Evolutionary conservation across 2,329 filamentous ascomycete genomes (phyloP).

Genomic region (Thelonectria olida): DNA sequence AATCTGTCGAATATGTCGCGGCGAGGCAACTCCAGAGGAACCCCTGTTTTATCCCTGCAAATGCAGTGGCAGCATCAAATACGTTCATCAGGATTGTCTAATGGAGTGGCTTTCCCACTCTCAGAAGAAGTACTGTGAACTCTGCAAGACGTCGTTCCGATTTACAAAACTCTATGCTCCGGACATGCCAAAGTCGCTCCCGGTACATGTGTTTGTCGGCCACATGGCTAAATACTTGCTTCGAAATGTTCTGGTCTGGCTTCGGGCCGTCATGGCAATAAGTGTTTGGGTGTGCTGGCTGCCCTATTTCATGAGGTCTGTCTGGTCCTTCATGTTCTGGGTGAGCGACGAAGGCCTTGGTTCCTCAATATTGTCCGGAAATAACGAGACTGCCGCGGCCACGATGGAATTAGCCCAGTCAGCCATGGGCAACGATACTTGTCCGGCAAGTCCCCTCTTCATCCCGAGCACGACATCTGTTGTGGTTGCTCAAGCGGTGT

Average conservation of each 20-base stretch:
- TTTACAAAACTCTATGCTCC: conserved; percentile 98
- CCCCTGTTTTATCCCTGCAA: conserved; percentile 98
- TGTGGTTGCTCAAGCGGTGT: conserved; percentile 42
- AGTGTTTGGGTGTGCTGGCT: conserved; percentile 90
- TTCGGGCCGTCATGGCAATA: conserved; percentile 79
- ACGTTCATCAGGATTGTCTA: conserved; percentile 95
- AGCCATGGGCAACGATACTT: conserved; percentile 41
- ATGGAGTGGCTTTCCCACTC: conserved; percentile 99
- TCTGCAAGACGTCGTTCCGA: conserved; percentile 97
- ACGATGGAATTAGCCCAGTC: conserved; percentile 44
- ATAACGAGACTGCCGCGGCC: conserved; percentile 36
- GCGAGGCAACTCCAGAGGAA: conserved; percentile 83
- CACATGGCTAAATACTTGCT: conserved; percentile 79
- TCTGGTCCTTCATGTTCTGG: conserved; percentile 97
- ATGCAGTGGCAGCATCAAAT: conserved; percentile 98
- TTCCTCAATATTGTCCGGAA: conserved; percentile 40
- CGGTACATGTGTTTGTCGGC: conserved; percentile 80
- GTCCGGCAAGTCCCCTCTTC: conserved; percentile 48
- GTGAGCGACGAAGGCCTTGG: conserved; percentile 80
- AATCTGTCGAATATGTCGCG: conserved; percentile 97
- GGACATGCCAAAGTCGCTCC: conserved; percentile 88
- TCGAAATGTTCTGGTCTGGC: conserved; percentile 78
- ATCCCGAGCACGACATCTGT: conserved; percentile 44
- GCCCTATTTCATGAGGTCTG: conserved; percentile 88
- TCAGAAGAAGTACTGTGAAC: conserved; percentile 99